Percentiles rank a stretch among this genome's conserved stretches.
Evolutionary conservation across 2,329 filamentous ascomycete species (phyloP).

Genomic region (Furcasterigmium furcatum): DNA sequence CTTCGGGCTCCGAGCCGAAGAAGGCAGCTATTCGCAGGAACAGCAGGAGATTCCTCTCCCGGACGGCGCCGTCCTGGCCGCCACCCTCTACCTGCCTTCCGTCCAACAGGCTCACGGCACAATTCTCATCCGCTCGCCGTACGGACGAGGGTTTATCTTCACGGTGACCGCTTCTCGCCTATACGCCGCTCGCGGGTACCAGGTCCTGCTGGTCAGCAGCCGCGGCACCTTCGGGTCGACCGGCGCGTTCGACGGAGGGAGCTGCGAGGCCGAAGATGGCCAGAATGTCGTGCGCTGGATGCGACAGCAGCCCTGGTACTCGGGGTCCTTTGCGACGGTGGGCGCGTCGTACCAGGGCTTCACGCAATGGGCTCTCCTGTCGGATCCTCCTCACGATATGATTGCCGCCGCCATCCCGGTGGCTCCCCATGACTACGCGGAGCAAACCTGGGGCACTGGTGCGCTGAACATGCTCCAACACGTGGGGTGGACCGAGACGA

Average conservation of each 20-base stretch:
- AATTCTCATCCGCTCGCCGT: constrained; percentile 10
- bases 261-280: constrained; percentile 11
- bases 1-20: constrained; percentile 9
- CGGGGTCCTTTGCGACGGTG: constrained; percentile 15
- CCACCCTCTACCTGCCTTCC: constrained; percentile 17
- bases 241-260: constrained; percentile 4
- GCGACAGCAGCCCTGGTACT: constrained; percentile 17
- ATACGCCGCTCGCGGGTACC: constrained; percentile 17
- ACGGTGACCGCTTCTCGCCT: constrained; percentile 9
- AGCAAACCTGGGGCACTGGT: constrained; percentile 9
- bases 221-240: constrained; percentile 10
- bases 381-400: constrained; percentile 14
- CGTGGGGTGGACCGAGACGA: constrained; percentile 8
- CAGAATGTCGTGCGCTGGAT: constrained; percentile 16
- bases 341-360: constrained; percentile 14
- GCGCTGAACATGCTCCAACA: constrained; percentile 7
- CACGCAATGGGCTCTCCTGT: constrained; percentile 16
- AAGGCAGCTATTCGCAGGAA: constrained; percentile 8
- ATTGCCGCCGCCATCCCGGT: constrained; percentile 10
- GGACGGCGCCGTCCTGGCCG: constrained; percentile 16
- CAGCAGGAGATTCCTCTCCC: constrained; percentile 9
- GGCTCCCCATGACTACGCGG: constrained; percentile 10
- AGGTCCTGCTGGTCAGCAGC: constrained; percentile 15
- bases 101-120: constrained; percentile 8
- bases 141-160: constrained; percentile 8